Conservation (phyloP, 805 yeast species). For the Priceomyces medius region DNA sequence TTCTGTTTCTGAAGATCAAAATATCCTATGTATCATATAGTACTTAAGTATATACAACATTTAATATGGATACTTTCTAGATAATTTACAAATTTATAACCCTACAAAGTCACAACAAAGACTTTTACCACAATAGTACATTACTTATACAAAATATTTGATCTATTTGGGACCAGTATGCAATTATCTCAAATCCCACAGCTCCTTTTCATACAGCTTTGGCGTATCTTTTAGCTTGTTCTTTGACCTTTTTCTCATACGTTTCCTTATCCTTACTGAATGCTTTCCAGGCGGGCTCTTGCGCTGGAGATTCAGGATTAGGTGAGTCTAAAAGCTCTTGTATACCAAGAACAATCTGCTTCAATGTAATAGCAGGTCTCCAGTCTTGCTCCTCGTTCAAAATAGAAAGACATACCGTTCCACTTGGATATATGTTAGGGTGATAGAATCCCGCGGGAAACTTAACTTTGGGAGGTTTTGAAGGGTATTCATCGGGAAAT, state of each 20-base stretch:
- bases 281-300: slow-evolving; percentile 93
- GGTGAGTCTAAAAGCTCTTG: slow-evolving; percentile 90
- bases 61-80: too few species aligned
- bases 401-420: slow-evolving; percentile 90
- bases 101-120: too few species aligned
- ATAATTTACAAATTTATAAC: too few species aligned
- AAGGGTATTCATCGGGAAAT: slow-evolving; percentile 91
- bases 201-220: slow-evolving; percentile 16
- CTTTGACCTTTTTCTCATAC: slow-evolving; percentile 74
- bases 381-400: slow-evolving; percentile 95
- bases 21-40: too few species aligned
- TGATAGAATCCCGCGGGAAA: slow-evolving; percentile 91
- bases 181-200: background rate
- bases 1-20: too few species aligned
- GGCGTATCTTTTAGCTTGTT: slow-evolving; percentile 76
- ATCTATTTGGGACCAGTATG: slow-evolving; percentile 1
- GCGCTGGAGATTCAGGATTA: slow-evolving; percentile 95
- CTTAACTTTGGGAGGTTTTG: slow-evolving; percentile 92
- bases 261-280: slow-evolving; percentile 64
- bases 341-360: slow-evolving; percentile 85
- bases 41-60: too few species aligned
- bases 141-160: background rate
- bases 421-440: slow-evolving; percentile 97
- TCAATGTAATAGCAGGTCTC: slow-evolving; percentile 94
- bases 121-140: background rate